Evolutionary conservation across 192 early-diverging fungal genomes (phyloP).

Genomic region (Linnemannia exigua): DNA sequence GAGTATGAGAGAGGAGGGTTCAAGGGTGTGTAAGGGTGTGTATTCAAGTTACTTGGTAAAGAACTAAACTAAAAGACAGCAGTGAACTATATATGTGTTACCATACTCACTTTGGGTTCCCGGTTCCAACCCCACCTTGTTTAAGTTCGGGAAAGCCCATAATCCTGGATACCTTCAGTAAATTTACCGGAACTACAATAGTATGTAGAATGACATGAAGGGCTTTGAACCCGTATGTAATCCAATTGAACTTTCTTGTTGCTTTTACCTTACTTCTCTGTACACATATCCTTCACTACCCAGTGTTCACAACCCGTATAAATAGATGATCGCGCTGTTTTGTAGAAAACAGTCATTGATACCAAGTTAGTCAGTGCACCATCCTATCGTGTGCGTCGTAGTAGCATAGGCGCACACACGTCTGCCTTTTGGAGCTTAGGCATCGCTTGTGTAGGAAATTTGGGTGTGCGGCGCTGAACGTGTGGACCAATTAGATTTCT

Average conservation of each 20-base stretch:
- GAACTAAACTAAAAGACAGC: no score
- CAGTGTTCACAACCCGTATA: no score
- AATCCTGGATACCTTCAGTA: no score
- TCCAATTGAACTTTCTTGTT: neutral
- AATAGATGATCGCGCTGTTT: neutral
- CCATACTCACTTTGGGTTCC: no score
- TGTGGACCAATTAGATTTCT: constrained; percentile 8
- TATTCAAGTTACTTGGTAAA: no score
- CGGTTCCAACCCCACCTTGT: no score
- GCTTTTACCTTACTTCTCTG: neutral
- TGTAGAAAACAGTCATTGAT: neutral
- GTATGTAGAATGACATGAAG: neutral
- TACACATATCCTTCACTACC: neutral
- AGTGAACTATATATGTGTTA: no score
- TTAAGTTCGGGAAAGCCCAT: no score
- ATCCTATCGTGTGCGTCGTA: neutral
- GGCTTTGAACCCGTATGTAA: neutral
- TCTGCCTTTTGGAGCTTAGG: neutral
- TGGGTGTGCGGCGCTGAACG: neutral
- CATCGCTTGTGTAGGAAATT: neutral
- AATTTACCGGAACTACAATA: no score
- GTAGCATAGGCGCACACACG: neutral
- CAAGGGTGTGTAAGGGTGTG: no score
- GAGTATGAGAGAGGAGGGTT: no score
- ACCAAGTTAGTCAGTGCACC: neutral